phyloP scores from a whole-genome alignment of 805 yeast genomes.

The Myxozyma monticola region DNA sequence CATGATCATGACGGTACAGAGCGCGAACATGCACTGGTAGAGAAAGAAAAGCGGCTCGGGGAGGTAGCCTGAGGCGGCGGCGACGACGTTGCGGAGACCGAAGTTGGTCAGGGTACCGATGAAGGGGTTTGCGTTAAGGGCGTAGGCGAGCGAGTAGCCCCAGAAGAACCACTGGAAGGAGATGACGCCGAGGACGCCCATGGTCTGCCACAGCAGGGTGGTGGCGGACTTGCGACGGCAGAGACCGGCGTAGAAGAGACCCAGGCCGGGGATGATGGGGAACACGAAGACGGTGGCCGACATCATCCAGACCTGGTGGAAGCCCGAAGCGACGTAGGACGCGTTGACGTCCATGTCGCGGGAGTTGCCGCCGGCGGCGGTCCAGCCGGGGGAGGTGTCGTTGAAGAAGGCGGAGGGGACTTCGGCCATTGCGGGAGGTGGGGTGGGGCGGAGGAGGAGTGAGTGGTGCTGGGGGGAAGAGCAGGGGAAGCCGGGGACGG shows the following conservation, averaged over 20 bases:
- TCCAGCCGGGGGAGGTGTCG: slow-evolving; percentile 28
- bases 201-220: slow-evolving; percentile 88
- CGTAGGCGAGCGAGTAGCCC: slow-evolving; percentile 91
- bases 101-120: slow-evolving; percentile 82
- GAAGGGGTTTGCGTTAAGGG: slow-evolving; percentile 66
- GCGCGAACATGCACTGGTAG: slow-evolving; percentile 97
- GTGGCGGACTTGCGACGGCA: slow-evolving; percentile 95
- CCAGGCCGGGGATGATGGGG: slow-evolving; percentile 97
- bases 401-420: slow-evolving; percentile 27
- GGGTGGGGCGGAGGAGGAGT: neutral
- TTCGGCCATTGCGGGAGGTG: slow-evolving; percentile 22
- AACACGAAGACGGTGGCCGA: slow-evolving; percentile 62
- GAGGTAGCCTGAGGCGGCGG: slow-evolving; percentile 66
- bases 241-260: slow-evolving; percentile 87
- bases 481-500: no score
- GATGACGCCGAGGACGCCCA: slow-evolving; percentile 81
- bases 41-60: slow-evolving; percentile 90
- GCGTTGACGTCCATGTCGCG: slow-evolving; percentile 61
- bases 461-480: no score
- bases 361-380: slow-evolving; percentile 61
- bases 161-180: slow-evolving; percentile 97
- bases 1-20: slow-evolving; percentile 89
- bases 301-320: slow-evolving; percentile 79
- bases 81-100: slow-evolving; percentile 76
- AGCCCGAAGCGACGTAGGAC: slow-evolving; percentile 55